A percentile compares a stretch with the other conserved stretches of the same genome.
phyloP scores from a whole-genome alignment of 495 filamentous ascomycete genomes.

The Aeminium ludgeri region DNA sequence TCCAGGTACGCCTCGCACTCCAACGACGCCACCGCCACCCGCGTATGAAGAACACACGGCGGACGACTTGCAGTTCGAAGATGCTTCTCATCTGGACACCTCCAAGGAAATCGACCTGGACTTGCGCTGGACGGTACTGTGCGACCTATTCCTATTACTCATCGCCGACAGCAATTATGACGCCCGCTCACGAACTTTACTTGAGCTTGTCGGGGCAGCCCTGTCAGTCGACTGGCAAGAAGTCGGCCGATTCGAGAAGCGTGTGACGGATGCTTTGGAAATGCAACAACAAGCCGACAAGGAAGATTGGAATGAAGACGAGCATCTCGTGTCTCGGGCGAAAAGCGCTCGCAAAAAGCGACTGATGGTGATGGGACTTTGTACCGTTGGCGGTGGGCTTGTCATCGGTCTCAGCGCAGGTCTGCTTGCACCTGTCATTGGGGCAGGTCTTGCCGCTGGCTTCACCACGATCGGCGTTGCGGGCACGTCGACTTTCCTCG shows the following conservation, averaged over 20 bases:
- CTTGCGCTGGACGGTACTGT: slow-evolving; percentile 91
- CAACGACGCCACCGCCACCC: slow-evolving; percentile 36
- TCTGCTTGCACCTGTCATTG: slow-evolving; percentile 82
- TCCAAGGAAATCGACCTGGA: slow-evolving; percentile 86
- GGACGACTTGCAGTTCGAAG: slow-evolving; percentile 59
- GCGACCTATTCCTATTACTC: slow-evolving; percentile 85
- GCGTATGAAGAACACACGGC: slow-evolving; percentile 53
- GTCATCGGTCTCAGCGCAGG: slow-evolving; percentile 94
- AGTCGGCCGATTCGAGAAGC: slow-evolving; percentile 92
- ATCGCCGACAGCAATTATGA: slow-evolving; percentile 94
- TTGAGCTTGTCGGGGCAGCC: slow-evolving; percentile 66
- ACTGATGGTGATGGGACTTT: slow-evolving; percentile 90
- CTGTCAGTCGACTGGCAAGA: slow-evolving; percentile 80
- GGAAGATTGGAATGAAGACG: slow-evolving; percentile 93
- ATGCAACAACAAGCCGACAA: slow-evolving; percentile 88
- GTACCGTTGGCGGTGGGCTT: slow-evolving; percentile 85
- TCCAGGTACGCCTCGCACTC: background rate
- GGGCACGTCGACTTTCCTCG: slow-evolving; percentile 77
- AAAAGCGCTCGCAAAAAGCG: slow-evolving; percentile 65
- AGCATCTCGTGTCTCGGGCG: slow-evolving; percentile 76
- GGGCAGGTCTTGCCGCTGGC: slow-evolving; percentile 82
- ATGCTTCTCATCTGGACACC: slow-evolving; percentile 61
- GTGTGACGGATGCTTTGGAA: slow-evolving; percentile 88
- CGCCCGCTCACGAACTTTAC: slow-evolving; percentile 64
- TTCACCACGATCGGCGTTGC: slow-evolving; percentile 89